These are phyloP conservation scores for Raphanus raphanistrum DNA, from an alignment of 345 rosid genomes.

Conservation along the genomic window DNA sequence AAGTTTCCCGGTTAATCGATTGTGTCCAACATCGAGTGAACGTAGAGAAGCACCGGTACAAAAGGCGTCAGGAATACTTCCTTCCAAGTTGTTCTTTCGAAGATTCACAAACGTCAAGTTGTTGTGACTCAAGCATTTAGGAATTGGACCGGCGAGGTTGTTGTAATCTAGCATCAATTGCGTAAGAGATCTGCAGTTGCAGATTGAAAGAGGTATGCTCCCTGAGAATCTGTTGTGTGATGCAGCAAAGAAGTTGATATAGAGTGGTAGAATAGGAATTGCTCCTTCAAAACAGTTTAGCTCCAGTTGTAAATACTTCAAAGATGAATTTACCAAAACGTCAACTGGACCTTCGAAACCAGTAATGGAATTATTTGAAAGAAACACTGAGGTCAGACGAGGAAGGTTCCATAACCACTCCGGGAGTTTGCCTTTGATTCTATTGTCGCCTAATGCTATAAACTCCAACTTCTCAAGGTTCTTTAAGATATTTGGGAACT, in stretches of 20 bases:
- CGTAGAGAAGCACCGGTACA: neutral
- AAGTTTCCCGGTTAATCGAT: neutral
- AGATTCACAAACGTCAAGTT: neutral
- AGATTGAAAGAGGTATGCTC: neutral
- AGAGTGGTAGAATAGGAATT: neutral
- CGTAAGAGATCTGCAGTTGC: neutral
- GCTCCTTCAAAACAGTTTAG: neutral
- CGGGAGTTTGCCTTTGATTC: neutral
- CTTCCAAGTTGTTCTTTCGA: neutral
- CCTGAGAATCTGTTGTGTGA: neutral
- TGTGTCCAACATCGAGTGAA: neutral
- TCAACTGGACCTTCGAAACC: neutral
- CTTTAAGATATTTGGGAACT: neutral
- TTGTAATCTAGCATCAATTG: neutral
- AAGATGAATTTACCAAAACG: neutral
- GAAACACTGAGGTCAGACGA: accelerated
- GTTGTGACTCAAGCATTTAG: neutral
- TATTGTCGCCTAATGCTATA: neutral
- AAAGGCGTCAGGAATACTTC: neutral
- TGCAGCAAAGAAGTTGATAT: neutral
- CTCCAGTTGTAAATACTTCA: neutral
- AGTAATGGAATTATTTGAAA: neutral
- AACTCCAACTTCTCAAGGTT: neutral
- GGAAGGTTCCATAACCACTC: slow-evolving; percentile 25
- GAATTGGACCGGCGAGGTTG: slow-evolving; percentile 6